Evolutionary conservation across 176 grass and related monocot genomes (phyloP), one percentile per base, ranked within the genome.

Genomic region (Oryza rufipogon): DNA sequence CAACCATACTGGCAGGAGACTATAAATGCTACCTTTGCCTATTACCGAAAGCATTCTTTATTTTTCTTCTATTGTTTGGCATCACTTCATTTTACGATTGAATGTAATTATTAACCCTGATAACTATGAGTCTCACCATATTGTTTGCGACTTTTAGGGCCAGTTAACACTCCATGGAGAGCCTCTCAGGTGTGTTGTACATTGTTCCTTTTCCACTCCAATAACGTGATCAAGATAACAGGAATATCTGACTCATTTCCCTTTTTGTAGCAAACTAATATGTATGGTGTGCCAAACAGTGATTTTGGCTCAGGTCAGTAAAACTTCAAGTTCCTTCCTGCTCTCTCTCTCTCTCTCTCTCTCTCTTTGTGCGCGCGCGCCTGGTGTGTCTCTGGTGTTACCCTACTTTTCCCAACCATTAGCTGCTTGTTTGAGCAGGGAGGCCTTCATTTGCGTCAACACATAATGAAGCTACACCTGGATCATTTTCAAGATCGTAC

Each of bases 141-240:
- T 33, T 10, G 9, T 88, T 80, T 90, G 20, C 11, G 32, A 73
- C 88, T 30, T 86, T 89, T 68, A 95, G 93, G 93, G 3, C 39
- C 85, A 78, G 71, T 79, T 79, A 96, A 87, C 84, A 86, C 60
- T 78, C 73, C 86, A 87, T 96, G 93, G 96, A 93, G 87, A 76
- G 68, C 72, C 48, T 70, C 93, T 85, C 91, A 95, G 93, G 96
- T 95, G 46, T 82, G 82, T 83, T 78, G 30, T 64, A 13, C 66
- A 61, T 17, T 74, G 45, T 36, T 46, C 33, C 45, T 70, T 8
- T 65, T 87, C n/a, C 22, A 16, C 9, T 38, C 11, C 22, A 47
- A 20, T 66, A n/a, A 56, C 56, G n/a, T 83, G 11, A 10, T 72
- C 52, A 36, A 74, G 47, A 26, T 25, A 41, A 41, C 11, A 63